Base-by-base conservation (phyloP, 305 asterid species). In the Ruellia speciosa region DNA sequence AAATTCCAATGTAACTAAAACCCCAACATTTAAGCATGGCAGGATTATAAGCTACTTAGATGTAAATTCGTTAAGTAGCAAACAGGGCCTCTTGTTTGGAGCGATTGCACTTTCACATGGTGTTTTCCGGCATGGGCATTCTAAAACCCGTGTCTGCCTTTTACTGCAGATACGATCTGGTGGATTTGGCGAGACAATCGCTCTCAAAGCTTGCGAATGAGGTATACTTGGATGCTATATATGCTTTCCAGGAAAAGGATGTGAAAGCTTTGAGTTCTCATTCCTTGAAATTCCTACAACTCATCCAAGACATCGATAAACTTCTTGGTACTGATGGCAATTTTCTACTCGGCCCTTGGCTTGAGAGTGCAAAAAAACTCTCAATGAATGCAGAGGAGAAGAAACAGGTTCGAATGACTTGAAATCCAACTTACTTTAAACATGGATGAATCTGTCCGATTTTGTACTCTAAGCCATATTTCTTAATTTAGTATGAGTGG, bases 161-260 rank as follows among this genome's bases (percentile, higher is more conserved):
- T 24, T 20, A 54, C 39, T 60, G 70, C 81, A 88, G 99, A 82
- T 92, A 92, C 46, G 99, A 92, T 78, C 80, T 92, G 86, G 95
- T 92, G 14, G 99, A 90, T 79, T 76, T 92, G 76, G 80, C 95
- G 7, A 79, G 94, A 70, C 98, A 92, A 60, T 67, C 88, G 14
- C 88, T 92, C 47, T 92, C 98, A 54, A 92, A 92, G 83, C 83
- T 88, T 43, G 98, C 96, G 52, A 92, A 92, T 60, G 86, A 84
- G 78, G 93, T 86, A 8, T 92, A 88, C 69, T 60, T 92, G 77
- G 80, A 72, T 14, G 92, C 94, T 57, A 69, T 88, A 56, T 41
- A 71, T 53, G 93, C 95, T 60, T 92, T 71, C 76, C 70, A 51
- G 63, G 77, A 66, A 33, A 77, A 79, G 75, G 87, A 92, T 64